phyloP scores from a whole-genome alignment of 2,329 filamentous ascomycete species.

The Lecanosticta acicola region DNA sequence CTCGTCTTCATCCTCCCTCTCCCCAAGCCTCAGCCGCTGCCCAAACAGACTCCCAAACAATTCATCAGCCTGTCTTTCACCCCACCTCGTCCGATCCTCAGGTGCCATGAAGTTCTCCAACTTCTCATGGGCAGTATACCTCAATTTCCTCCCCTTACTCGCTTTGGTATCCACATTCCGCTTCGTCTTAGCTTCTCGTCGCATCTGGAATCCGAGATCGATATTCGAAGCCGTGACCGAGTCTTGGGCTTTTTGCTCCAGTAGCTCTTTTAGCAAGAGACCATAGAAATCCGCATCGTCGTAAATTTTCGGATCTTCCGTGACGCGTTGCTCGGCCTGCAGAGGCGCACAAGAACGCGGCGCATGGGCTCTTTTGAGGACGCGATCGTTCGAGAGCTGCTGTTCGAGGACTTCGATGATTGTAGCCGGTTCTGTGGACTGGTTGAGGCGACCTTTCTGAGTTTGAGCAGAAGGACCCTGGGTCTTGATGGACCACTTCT shows the following conservation, averaged over 20 bases:
- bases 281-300: conserved; percentile 96
- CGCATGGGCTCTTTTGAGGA: conserved; percentile 62
- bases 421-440: conserved; percentile 54
- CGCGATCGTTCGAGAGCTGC: conserved; percentile 63
- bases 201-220: conserved; percentile 40
- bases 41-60: conserved; percentile 49
- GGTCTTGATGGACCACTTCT: conserved; percentile 87
- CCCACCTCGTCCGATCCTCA: conserved; percentile 76
- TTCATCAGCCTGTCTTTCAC: conserved; percentile 68
- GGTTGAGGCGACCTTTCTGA: conserved; percentile 55
- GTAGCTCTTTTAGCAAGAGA: conserved; percentile 81
- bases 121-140: conserved; percentile 94
- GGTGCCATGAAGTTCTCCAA: conserved; percentile 97
- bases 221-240: conserved; percentile 39
- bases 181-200: conserved; percentile 75
- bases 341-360: conserved; percentile 71
- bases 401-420: conserved; percentile 64
- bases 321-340: conserved; percentile 46
- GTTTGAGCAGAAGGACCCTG: conserved; percentile 55
- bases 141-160: conserved; percentile 88
- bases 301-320: conserved; percentile 63
- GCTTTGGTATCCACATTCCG: conserved; percentile 87
- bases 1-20: conserved; percentile 35
- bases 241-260: conserved; percentile 71
- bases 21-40: conserved; percentile 39